Conservation (phyloP, 768 basidiomycete genomes). For the Lactifluus piperatus region DNA sequence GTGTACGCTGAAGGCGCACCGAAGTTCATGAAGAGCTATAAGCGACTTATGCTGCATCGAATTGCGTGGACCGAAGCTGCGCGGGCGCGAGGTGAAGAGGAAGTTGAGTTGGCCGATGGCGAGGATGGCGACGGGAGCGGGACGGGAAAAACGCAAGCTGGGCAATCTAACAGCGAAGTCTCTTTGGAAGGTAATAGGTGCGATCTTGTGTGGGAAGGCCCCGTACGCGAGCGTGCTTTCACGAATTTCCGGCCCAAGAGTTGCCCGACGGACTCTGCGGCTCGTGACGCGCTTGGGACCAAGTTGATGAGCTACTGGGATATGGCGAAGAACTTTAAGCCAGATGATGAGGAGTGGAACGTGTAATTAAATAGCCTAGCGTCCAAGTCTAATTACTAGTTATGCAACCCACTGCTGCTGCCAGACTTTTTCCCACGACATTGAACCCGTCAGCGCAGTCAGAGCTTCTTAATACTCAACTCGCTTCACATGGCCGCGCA, state of each 20-base stretch:
- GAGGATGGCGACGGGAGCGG: slow-evolving; percentile 31
- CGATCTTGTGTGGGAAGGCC: slow-evolving; percentile 89
- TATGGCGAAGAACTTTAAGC: slow-evolving; percentile 83
- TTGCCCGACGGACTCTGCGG: slow-evolving; percentile 76
- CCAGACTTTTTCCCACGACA: no score
- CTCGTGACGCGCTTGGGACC: slow-evolving; percentile 78
- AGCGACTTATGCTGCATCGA: slow-evolving; percentile 74
- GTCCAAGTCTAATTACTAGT: no score
- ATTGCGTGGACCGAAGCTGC: slow-evolving; percentile 94
- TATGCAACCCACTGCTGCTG: no score
- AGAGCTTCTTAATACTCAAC: no score
- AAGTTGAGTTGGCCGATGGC: slow-evolving; percentile 51
- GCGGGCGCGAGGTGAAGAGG: slow-evolving; percentile 63
- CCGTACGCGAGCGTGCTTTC: slow-evolving; percentile 75
- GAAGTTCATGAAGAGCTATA: slow-evolving; percentile 82
- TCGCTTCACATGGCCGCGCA: background rate
- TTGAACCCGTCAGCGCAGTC: no score
- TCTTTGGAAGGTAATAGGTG: slow-evolving; percentile 86
- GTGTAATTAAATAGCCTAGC: slow-evolving; percentile 1
- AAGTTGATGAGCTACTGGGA: slow-evolving; percentile 93
- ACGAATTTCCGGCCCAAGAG: slow-evolving; percentile 70
- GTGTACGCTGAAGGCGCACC: slow-evolving; percentile 89
- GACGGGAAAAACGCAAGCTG: slow-evolving; percentile 28
- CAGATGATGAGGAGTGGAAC: slow-evolving; percentile 63
- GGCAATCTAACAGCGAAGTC: slow-evolving; percentile 26